phyloP scores from a whole-genome alignment of 2,329 filamentous ascomycete species.

The Penicillium sp. region DNA sequence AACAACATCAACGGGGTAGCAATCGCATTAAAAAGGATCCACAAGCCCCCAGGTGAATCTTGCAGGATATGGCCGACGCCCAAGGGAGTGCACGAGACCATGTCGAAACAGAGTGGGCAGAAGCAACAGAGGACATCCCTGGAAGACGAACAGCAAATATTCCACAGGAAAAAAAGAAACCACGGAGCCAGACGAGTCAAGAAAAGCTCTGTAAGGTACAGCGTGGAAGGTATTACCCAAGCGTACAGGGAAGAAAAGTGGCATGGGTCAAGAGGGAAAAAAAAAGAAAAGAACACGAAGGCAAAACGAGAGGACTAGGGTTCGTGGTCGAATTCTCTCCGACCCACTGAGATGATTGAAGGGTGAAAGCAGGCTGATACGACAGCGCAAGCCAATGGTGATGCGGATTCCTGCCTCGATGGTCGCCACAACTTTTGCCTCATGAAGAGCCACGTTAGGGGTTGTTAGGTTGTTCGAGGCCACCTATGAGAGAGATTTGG shows the following conservation, averaged over 20 bases:
- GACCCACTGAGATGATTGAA: slow-evolving; percentile 20
- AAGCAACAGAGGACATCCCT: slow-evolving; percentile 25
- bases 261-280: slow-evolving; percentile 18
- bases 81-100: slow-evolving; percentile 29
- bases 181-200: slow-evolving; percentile 16
- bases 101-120: slow-evolving; percentile 23
- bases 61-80: slow-evolving; percentile 23
- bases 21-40: slow-evolving; percentile 24
- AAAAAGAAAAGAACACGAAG: slow-evolving; percentile 13
- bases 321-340: slow-evolving; percentile 23
- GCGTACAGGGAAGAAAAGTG: slow-evolving; percentile 15
- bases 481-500: slow-evolving; percentile 15
- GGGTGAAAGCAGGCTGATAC: slow-evolving; percentile 18
- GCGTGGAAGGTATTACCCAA: slow-evolving; percentile 17
- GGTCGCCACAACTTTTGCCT: slow-evolving; percentile 20
- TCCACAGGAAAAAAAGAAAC: slow-evolving; percentile 25
- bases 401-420: slow-evolving; percentile 25
- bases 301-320: slow-evolving; percentile 16
- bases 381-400: slow-evolving; percentile 25
- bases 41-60: slow-evolving; percentile 13
- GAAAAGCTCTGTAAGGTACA: slow-evolving; percentile 26
- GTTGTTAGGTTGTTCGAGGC: slow-evolving; percentile 17
- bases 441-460: slow-evolving; percentile 20
- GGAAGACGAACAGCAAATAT: slow-evolving; percentile 24
- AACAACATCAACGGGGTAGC: slow-evolving; percentile 16